Percentiles rank a stretch among this genome's conserved stretches.
Conservation (phyloP, 345 rosid species). For the Laguncularia racemosa region DNA sequence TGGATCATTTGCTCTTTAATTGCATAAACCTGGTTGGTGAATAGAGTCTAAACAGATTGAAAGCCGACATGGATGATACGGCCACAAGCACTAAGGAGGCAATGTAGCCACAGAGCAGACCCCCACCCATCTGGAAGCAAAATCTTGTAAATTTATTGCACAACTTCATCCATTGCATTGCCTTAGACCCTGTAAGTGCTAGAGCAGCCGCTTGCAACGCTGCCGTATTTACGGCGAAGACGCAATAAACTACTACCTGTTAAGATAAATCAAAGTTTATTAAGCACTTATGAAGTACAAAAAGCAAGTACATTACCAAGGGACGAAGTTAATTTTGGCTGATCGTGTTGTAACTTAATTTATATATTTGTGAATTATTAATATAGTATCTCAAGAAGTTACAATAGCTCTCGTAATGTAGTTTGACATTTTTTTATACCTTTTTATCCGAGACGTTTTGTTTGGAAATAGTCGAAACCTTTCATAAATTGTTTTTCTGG, state of each 20-base stretch:
- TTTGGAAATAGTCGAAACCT: too few species aligned
- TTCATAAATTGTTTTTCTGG: too few species aligned
- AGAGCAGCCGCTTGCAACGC: conserved; percentile 35
- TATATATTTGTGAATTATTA: too few species aligned
- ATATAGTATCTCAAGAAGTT: too few species aligned
- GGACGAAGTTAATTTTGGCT: too few species aligned
- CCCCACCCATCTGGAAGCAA: conserved; percentile 59
- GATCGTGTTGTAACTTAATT: too few species aligned
- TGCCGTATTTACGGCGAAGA: conserved; percentile 37
- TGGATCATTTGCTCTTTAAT: conserved; percentile 18
- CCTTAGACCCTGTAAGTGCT: conserved; percentile 34
- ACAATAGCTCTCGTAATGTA: too few species aligned
- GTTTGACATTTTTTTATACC: too few species aligned
- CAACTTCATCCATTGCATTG: conserved; percentile 69
- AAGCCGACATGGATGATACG: conserved; percentile 48
- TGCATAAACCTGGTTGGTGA: conserved; percentile 39
- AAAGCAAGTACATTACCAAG: too few species aligned
- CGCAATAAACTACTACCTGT: conserved; percentile 42
- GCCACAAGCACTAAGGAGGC: conserved; percentile 26
- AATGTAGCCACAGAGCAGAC: conserved; percentile 24
- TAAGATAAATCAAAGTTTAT: background rate
- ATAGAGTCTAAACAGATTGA: conserved; percentile 58
- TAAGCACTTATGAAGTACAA: too few species aligned
- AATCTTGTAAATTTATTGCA: conserved; percentile 55
- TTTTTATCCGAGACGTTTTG: too few species aligned